Base-by-base conservation (phyloP, 306 rosid species). In the Abrus precatorius region DNA sequence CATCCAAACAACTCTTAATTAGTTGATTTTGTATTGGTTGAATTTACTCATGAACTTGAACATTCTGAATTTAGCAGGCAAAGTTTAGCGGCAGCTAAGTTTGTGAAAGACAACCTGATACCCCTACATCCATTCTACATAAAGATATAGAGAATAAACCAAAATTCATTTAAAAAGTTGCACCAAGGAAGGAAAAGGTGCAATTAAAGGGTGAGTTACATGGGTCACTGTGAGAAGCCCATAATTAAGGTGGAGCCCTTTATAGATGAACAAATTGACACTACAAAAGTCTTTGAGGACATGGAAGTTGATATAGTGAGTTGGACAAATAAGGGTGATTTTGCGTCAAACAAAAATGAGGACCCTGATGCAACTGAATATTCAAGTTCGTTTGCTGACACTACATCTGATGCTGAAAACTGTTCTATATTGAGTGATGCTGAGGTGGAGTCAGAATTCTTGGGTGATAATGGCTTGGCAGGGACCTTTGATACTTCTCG, bases 361-460 rank as follows among this genome's bases (percentile, higher is more conserved):
- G 99, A 93, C 63, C 94, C 93, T 33, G 93, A 93, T 80, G 99
- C 94, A 62, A 95, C 97, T 57, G 97, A 95, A 76, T 85, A 89
- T 82, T 95, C 99, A 60, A 93, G 95, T 80, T 95, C 97, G 3
- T 95, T 95, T 80, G 97, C 88, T 0, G 87, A 84, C 78, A 89
- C 97, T 34, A 40, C 44, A 1, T 90, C 95, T 63, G 93, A 88
- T 62, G 76, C 74, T 12, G 92, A 90, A 56, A 85, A 82, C 72
- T 68, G 84, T 68, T 83, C 92, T 48, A 89, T 89, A 83, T 62
- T 83, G 64, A 86, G 95, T 68, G 97, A 91, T 80, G 93, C 88
- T 11, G 97, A 95, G 86, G 97, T 84, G 74, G 97, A 93, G 63
- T 91, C 97, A 9, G 92, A 85, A 29, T 87, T 86, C 70, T 68